Base-by-base conservation (phyloP, 2,329 filamentous ascomycete genomes). In the Exophiala aquamarina region DNA sequence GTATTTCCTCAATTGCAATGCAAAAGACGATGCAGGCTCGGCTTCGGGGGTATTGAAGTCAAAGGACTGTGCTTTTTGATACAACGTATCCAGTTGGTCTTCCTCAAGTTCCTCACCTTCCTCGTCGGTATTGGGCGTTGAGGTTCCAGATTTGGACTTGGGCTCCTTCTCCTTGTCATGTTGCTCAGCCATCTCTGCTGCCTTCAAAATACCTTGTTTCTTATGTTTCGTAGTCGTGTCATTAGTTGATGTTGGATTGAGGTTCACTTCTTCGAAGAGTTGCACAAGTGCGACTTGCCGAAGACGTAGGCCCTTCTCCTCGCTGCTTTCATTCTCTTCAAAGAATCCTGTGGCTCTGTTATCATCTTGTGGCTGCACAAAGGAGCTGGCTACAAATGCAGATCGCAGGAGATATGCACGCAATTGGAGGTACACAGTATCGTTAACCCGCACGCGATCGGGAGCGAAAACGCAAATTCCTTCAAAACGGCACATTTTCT, bases 41-140 rank as follows among this genome's bases (percentile, higher is more conserved):
- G 89, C 84, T 65, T 89, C 84, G 2, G 91, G 91, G 1, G 91
- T 96, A 63, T 83, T 82, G 62, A 98, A 97, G 65, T 98, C 93
- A 61, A 97, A 97, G 0, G 89, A 91, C 63, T 98, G 93, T 0
- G 93, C 93, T 63, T 98, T 98, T 62, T 86, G 89, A 68, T 98
- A 98, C 1, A 98, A 70, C 0, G 87, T 83, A 64, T 98, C 93
- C 3, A 98, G 83, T 64, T 98, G 93, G 59, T 95, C 91, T 66
- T 97, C 89, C 63, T 97, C 90, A 0, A 98, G 77, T 67, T 97
- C 91, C 59, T 91, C 80, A 2, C 96, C 91, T 58, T 96, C 91
- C 0, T 82, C 72, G 20, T 86, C 87, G 0, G 75, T 74, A 3
- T 72, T 69, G n/a, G 84, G 71, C 1, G 73, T 78, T 1, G 83